Evolutionary conservation across 805 yeast genomes (phyloP).

Genomic region (Metschnikowia gelsemii): DNA sequence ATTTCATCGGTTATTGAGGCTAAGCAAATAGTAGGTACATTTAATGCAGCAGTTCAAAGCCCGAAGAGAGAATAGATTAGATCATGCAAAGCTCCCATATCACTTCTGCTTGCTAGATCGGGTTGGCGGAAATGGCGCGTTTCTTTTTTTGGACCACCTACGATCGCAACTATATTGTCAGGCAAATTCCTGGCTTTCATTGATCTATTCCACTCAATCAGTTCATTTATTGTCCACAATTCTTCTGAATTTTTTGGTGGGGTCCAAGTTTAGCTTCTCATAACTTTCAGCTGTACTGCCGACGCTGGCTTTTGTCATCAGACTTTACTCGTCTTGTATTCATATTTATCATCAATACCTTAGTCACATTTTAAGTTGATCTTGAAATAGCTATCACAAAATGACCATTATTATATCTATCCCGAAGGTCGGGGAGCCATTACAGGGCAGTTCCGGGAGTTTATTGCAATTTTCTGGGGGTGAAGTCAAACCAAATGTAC

Average conservation of each 20-base stretch:
- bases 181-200: neutral
- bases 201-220: neutral
- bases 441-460: neutral
- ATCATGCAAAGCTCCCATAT: no score
- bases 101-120: neutral
- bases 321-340: neutral
- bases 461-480: no score
- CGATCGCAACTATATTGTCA: conserved; percentile 1
- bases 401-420: neutral
- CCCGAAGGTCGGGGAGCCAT: neutral
- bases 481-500: neutral
- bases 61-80: no score
- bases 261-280: no score
- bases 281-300: no score
- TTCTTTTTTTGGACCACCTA: neutral
- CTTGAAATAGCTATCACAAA: neutral
- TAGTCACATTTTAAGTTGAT: neutral
- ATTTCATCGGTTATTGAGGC: no score
- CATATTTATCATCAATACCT: neutral
- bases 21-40: no score
- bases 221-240: neutral
- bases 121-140: conserved; percentile 1
- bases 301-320: no score
- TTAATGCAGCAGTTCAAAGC: no score
- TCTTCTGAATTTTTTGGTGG: no score